phyloP scores from a whole-genome alignment of 2,329 filamentous ascomycete genomes.

The Aspergillus fumigatiaffinis region DNA sequence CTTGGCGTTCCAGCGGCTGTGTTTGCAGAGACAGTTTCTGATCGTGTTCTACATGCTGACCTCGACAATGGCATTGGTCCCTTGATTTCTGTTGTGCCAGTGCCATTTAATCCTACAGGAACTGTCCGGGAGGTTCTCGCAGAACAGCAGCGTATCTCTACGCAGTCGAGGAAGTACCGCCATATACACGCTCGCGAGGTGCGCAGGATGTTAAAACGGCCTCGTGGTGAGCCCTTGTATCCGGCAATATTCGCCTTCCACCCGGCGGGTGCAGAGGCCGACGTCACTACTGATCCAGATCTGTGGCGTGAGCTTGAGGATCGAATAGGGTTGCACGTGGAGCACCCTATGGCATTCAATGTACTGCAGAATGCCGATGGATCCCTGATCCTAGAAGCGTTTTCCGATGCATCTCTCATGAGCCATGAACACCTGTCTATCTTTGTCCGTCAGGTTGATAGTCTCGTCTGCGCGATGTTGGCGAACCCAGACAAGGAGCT shows the following conservation, averaged over 20 bases:
- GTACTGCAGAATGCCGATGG: conserved; percentile 24
- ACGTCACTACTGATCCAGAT: background rate
- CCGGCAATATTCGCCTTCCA: conserved; percentile 34
- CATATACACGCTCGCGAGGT: conserved; percentile 28
- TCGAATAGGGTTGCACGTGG: conserved; percentile 34
- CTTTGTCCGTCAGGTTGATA: conserved; percentile 28
- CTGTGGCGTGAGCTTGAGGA: conserved; percentile 30
- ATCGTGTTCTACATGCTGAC: conserved; percentile 23
- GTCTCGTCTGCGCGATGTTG: conserved; percentile 26
- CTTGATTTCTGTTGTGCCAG: conserved; percentile 30
- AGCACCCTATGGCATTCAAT: conserved; percentile 41
- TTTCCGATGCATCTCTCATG: conserved; percentile 23
- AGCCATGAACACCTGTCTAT: conserved; percentile 24
- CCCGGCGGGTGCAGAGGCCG: conserved; percentile 6
- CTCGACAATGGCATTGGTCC: conserved; percentile 29
- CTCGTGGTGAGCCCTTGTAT: conserved; percentile 26
- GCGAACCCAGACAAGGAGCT: conserved; percentile 23
- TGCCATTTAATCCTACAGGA: conserved; percentile 27
- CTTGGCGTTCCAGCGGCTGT: conserved; percentile 24
- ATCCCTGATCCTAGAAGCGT: conserved; percentile 22
- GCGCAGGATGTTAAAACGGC: conserved; percentile 23
- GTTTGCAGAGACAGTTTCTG: conserved; percentile 32
- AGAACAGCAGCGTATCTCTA: conserved; percentile 23
- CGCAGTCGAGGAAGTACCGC: conserved; percentile 23
- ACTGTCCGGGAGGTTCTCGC: conserved; percentile 21